These are phyloP conservation scores for Backusella australiensis DNA, from an alignment of 192 early-diverging fungal species.

Conservation along the genomic window DNA sequence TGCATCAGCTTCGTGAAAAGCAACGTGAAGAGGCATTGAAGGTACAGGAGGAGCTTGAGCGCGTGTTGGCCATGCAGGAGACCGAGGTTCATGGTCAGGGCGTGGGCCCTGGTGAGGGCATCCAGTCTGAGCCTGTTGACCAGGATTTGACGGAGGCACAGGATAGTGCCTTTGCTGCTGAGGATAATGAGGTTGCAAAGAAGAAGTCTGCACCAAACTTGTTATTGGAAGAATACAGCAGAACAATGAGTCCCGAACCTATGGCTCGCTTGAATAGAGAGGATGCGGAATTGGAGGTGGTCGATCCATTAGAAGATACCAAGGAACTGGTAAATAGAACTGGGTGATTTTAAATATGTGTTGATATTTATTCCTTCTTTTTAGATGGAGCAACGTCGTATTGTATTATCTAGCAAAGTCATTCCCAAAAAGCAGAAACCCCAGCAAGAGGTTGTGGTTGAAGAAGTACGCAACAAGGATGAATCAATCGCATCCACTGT, in stretches of 20 bases:
- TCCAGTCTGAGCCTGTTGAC: conserved; percentile 44
- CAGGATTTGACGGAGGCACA: conserved; percentile 47
- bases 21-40: conserved; percentile 56
- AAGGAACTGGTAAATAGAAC: conserved; percentile 51
- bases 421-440: conserved; percentile 46
- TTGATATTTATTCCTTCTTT: background rate
- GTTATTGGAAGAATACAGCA: conserved; percentile 52
- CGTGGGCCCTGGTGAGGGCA: conserved; percentile 36
- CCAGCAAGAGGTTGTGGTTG: conserved; percentile 13
- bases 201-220: background rate
- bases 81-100: conserved; percentile 37
- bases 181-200: conserved; percentile 16
- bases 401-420: conserved; percentile 52
- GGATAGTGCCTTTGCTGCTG: conserved; percentile 40
- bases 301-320: conserved; percentile 61
- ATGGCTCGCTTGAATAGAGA: conserved; percentile 48
- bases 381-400: conserved; percentile 51
- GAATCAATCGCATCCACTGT: conserved; percentile 44
- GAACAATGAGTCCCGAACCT: conserved; percentile 61
- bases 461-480: conserved; percentile 11
- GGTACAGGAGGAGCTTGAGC: conserved; percentile 50
- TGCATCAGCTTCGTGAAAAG: conserved; percentile 66
- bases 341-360: background rate
- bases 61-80: conserved; percentile 48
- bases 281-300: conserved; percentile 51